A percentile compares a stretch with the other conserved stretches of the same genome.
phyloP scores from a whole-genome alignment of 2,329 filamentous ascomycete genomes.

The Claviceps sorghi region DNA sequence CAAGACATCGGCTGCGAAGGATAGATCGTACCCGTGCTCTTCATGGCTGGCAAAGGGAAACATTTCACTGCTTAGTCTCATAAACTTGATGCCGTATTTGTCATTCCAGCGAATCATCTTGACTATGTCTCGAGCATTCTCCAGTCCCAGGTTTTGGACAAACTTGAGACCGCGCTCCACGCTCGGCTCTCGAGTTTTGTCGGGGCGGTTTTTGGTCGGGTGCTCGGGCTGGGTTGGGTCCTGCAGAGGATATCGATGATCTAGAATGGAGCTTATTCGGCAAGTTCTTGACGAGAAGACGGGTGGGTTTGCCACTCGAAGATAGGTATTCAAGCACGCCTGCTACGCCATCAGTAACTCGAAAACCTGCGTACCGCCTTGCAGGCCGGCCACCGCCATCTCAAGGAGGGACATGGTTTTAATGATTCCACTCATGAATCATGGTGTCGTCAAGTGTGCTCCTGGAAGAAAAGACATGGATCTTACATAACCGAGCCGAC shows the following conservation, averaged over 20 bases:
- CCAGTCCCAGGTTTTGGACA: constrained; percentile 61
- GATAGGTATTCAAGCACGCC: constrained; percentile 87
- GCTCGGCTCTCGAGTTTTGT: constrained; percentile 55
- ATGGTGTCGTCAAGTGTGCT: neutral
- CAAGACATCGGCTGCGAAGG: constrained; percentile 66
- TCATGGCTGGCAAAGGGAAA: constrained; percentile 89
- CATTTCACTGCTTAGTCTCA: constrained; percentile 89
- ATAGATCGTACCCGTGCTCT: constrained; percentile 73
- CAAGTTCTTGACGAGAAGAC: constrained; percentile 88
- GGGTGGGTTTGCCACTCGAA: constrained; percentile 65
- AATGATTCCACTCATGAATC: too few relatives aligned
- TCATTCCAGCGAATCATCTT: constrained; percentile 91
- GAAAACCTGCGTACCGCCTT: neutral
- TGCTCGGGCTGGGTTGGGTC: constrained; percentile 67
- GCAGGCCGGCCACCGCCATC: neutral
- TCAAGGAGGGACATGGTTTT: neutral
- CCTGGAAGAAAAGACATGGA: neutral
- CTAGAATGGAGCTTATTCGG: constrained; percentile 76
- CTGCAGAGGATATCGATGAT: constrained; percentile 68
- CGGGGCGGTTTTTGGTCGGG: constrained; percentile 70
- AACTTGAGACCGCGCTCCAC: constrained; percentile 53
- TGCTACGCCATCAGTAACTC: constrained; percentile 13
- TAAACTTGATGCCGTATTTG: constrained; percentile 78
- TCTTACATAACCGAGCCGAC: constrained; percentile 72
- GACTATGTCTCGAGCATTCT: constrained; percentile 67